Conservation (phyloP, 495 filamentous ascomycete genomes). For the Lasiosphaeria hispida region DNA sequence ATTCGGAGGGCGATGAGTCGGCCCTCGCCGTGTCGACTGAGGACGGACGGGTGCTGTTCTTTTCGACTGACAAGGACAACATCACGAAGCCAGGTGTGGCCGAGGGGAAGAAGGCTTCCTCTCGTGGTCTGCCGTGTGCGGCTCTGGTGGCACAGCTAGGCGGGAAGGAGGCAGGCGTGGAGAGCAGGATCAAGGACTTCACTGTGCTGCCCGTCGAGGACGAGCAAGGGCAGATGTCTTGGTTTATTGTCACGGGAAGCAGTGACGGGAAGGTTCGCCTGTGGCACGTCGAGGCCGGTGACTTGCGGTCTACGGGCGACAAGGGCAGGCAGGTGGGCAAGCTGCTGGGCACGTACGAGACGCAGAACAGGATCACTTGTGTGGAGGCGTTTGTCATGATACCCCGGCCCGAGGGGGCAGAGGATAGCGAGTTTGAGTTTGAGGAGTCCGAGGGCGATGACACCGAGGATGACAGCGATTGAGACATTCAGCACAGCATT, state of each 20-base stretch:
- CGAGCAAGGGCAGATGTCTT: slow-evolving; percentile 37
- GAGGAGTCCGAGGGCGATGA: slow-evolving; percentile 43
- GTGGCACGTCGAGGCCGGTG: slow-evolving; percentile 57
- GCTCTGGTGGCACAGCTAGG: slow-evolving; percentile 73
- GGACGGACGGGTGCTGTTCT: slow-evolving; percentile 86
- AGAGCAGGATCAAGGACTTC: slow-evolving; percentile 86
- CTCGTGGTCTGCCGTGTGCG: slow-evolving; percentile 41
- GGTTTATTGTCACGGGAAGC: slow-evolving; percentile 69
- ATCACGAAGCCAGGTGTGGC: slow-evolving; percentile 19
- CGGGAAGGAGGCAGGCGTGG: slow-evolving; percentile 63
- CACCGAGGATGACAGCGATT: slow-evolving; percentile 42
- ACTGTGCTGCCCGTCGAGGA: slow-evolving; percentile 51
- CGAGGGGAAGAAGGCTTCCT: slow-evolving; percentile 17
- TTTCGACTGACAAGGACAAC: slow-evolving; percentile 56
- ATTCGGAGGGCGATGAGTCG: slow-evolving; percentile 42
- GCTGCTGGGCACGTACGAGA: slow-evolving; percentile 76
- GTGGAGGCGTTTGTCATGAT: slow-evolving; percentile 83
- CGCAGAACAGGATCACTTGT: slow-evolving; percentile 86
- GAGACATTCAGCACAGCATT: neutral
- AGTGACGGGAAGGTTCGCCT: slow-evolving; percentile 80
- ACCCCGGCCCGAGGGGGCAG: slow-evolving; percentile 47
- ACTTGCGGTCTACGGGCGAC: slow-evolving; percentile 36
- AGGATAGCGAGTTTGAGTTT: slow-evolving; percentile 50
- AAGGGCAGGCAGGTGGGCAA: slow-evolving; percentile 59
- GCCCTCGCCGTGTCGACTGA: slow-evolving; percentile 84